Conservation (phyloP, 805 yeast species). For the Cyberlindnera samutprakarnensis region DNA sequence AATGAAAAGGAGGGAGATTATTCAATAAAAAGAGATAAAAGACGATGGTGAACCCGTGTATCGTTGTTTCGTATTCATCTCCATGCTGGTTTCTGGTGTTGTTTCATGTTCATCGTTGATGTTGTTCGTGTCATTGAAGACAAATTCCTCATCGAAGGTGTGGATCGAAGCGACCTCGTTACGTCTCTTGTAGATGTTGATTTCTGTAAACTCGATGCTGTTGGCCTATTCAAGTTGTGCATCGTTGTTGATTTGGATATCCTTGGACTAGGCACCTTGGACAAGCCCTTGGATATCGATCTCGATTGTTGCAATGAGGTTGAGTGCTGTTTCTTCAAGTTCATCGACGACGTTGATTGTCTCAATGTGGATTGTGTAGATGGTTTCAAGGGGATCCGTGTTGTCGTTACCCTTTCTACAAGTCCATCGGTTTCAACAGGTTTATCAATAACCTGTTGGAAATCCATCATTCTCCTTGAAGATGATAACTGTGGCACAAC, state of each 20-base stretch:
- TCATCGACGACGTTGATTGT: slow-evolving; percentile 5
- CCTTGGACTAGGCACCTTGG: slow-evolving; percentile 8
- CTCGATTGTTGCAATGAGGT: slow-evolving; percentile 7
- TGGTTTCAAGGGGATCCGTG: no score
- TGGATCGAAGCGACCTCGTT: slow-evolving; percentile 1
- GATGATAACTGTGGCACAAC: slow-evolving; percentile 3
- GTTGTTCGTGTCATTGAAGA: slow-evolving; percentile 4
- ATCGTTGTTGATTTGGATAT: slow-evolving; percentile 16
- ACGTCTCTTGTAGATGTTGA: slow-evolving; percentile 12
- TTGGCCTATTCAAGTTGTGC: slow-evolving; percentile 15
- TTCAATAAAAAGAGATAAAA: neutral
- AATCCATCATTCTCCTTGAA: slow-evolving; percentile 8
- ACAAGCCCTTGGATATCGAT: slow-evolving; percentile 8
- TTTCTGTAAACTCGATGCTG: slow-evolving; percentile 16
- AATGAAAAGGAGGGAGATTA: no score
- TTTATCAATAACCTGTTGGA: no score
- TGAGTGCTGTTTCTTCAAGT: slow-evolving; percentile 3
- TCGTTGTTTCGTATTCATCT: slow-evolving; percentile 8
- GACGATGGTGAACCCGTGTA: neutral
- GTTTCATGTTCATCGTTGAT: slow-evolving; percentile 7
- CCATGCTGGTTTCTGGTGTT: slow-evolving; percentile 12
- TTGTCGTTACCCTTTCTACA: neutral
- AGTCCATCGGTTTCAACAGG: slow-evolving; percentile 1
- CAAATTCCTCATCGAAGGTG: slow-evolving; percentile 1
- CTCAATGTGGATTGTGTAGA: neutral